A percentile compares a stretch with the other conserved stretches of the same genome.
These are phyloP conservation scores for Saccharomyces hybrid DNA, from an alignment of 1,139 yeast genomes.

Conservation along the genomic window DNA sequence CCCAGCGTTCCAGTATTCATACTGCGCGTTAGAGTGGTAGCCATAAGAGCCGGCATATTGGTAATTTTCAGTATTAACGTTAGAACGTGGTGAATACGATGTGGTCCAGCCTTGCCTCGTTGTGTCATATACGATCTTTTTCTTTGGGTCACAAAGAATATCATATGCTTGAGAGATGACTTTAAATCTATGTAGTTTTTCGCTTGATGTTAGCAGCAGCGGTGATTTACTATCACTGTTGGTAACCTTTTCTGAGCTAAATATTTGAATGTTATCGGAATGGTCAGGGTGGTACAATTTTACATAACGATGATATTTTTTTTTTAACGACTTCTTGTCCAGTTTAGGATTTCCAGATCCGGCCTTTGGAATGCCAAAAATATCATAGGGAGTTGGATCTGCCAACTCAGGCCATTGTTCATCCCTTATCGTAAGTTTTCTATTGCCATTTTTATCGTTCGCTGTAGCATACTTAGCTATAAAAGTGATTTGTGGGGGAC, in stretches of 20 bases:
- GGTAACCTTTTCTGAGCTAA: conserved; percentile 28
- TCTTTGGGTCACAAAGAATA: conserved; percentile 51
- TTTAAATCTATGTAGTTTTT: conserved; percentile 58
- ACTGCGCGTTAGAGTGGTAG: conserved; percentile 22
- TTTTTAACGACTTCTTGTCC: conserved; percentile 41
- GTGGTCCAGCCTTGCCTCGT: conserved; percentile 37
- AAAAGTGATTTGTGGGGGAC: not conserved
- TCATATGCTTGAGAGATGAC: conserved; percentile 67
- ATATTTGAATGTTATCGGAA: conserved; percentile 28
- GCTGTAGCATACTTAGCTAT: not conserved
- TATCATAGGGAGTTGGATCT: conserved; percentile 70
- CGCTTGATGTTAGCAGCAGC: conserved; percentile 30
- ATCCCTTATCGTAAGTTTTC: conserved; percentile 3
- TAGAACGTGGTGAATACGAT: conserved; percentile 4
- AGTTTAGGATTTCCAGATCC: conserved; percentile 22
- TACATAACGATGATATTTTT: conserved; percentile 55
- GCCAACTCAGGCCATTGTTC: conserved; percentile 49
- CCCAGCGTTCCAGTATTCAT: conserved; percentile 54
- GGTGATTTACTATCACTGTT: conserved; percentile 1
- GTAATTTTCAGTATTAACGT: conserved; percentile 18
- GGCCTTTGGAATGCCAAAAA: conserved; percentile 46
- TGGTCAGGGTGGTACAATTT: conserved; percentile 83
- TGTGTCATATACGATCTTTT: conserved; percentile 39
- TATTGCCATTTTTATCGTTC: not conserved
- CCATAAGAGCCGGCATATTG: conserved; percentile 20